Evolutionary conservation across 352 stramenopile species (phyloP).

Genomic region (Phytophthora vignae): DNA sequence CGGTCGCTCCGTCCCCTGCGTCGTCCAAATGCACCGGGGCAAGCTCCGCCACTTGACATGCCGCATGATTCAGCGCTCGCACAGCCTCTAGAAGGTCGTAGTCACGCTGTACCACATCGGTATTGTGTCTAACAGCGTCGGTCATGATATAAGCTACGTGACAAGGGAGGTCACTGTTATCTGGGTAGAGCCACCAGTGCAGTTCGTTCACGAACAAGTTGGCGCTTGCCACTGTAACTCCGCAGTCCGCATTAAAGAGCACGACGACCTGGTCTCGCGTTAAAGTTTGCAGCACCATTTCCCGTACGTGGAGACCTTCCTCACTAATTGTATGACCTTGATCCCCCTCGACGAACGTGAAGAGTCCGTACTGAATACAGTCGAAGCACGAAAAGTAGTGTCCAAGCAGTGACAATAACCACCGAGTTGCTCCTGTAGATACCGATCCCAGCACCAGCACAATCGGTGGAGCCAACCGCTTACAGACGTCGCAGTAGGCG

Average conservation of each 20-base stretch:
- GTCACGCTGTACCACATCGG: constrained; percentile 20
- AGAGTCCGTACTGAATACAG: constrained; percentile 8
- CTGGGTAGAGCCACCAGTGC: constrained; percentile 37
- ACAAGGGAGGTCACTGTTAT: constrained; percentile 32
- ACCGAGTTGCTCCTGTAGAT: constrained; percentile 4
- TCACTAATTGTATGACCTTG: constrained; percentile 2
- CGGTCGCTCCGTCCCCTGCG: constrained; percentile 6
- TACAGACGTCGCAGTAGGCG: constrained; percentile 35
- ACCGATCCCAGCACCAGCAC: constrained; percentile 26
- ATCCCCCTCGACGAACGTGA: not conserved
- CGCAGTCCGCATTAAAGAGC: constrained; percentile 45
- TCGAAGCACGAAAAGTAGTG: constrained; percentile 42
- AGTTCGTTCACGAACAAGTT: constrained; percentile 45
- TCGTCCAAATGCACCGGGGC: constrained; percentile 17
- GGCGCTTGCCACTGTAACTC: constrained; percentile 35
- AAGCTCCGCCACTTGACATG: constrained; percentile 27
- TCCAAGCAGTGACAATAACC: constrained; percentile 25
- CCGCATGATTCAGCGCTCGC: constrained; percentile 20
- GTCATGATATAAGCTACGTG: constrained; percentile 33
- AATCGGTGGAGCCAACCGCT: constrained; percentile 20
- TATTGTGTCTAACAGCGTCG: not conserved
- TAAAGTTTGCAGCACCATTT: constrained; percentile 17
- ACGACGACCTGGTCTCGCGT: constrained; percentile 29
- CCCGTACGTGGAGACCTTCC: constrained; percentile 6
- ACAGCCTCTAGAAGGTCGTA: constrained; percentile 37